Evolutionary conservation across 345 rosid genomes (phyloP), one percentile per base, ranked within the genome.

Genomic region (Citrus medica): DNA sequence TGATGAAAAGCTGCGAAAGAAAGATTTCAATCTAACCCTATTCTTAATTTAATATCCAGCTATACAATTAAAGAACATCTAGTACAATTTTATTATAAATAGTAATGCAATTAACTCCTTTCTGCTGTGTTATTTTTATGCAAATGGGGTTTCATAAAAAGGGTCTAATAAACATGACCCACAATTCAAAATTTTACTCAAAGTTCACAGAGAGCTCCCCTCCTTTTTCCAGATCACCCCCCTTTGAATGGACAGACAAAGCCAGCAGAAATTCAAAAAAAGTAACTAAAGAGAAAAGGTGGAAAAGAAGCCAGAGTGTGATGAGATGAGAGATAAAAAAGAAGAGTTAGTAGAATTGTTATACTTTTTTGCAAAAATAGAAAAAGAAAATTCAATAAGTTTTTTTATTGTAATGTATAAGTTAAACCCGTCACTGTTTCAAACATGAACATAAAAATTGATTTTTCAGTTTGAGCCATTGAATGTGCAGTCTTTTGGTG

Each of bases 221-320:
- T 76, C 62, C 61, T 73, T 55, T 79, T 68, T 55, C 83, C 85
- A 80, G 81, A 77, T 84, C 88, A 81, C 7, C 61, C 77, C 61
- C 65, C 84, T 81, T 84, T 84, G 86, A 88, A 86, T 84, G 84
- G 81, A 78, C 85, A 82, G 84, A 81, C 83, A 85, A 75, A 65
- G 78, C 82, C 86, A 81, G 85, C 89, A 82, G 84, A 84, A 86
- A 86, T 89, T 89, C 90, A 84, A 89, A 83, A 73, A 84, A 82
- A 79, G 83, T 64, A 67, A 67, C 62, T 83, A 86, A 88, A 86
- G 84, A 66, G 69, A 72, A 86, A 86, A 75, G 48, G 78, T 2
- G 27, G 75, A 78, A 78, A 78, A 70, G 78, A 77, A 82, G 78
- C 38, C 75, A 28, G 75, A 62, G 74, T 71, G 79, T 70, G 84